phyloP scores from a whole-genome alignment of 805 yeast species.

The Candida corydali region DNA sequence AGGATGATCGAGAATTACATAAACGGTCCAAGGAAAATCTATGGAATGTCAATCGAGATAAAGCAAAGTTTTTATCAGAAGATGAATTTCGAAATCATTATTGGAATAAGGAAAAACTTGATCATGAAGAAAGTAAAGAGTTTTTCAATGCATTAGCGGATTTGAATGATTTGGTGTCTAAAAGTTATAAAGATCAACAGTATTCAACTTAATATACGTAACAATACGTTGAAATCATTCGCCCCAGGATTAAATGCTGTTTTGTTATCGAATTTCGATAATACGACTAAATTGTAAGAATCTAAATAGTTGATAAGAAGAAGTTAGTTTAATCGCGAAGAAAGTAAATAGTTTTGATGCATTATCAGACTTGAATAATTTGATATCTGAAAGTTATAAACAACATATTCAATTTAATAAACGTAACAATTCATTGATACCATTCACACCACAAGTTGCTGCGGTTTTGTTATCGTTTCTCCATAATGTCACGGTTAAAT shows the following conservation, averaged over 20 bases:
- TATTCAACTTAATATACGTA: conserved; percentile 29
- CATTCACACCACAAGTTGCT: conserved; percentile 62
- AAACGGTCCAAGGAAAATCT: conserved; percentile 76
- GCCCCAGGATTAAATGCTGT: conserved; percentile 63
- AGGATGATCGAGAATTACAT: conserved; percentile 88
- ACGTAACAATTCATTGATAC: conserved; percentile 64
- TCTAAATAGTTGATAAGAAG: conserved; percentile 43
- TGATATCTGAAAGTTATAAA: conserved; percentile 51
- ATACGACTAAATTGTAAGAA: conserved; percentile 50
- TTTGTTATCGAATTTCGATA: conserved; percentile 29
- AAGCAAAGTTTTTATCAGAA: conserved; percentile 30
- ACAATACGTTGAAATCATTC: conserved; percentile 66
- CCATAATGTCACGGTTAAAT: conserved; percentile 50
- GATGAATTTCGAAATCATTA: conserved; percentile 39
- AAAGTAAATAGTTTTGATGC: too few relatives aligned
- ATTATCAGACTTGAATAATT: conserved; percentile 50
- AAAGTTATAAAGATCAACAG: conserved; percentile 48
- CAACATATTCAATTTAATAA: too few relatives aligned
- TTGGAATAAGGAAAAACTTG: conserved; percentile 46
- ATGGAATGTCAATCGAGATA: conserved; percentile 63
- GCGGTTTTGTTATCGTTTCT: conserved; percentile 41
- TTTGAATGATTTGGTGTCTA: conserved; percentile 49
- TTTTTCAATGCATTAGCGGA: conserved; percentile 48
- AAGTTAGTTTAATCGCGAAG: too few relatives aligned
- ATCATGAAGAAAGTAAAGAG: conserved; percentile 41